These are phyloP conservation scores for Microcos paniculata DNA, from an alignment of 345 rosid species.

Conservation along the genomic window DNA sequence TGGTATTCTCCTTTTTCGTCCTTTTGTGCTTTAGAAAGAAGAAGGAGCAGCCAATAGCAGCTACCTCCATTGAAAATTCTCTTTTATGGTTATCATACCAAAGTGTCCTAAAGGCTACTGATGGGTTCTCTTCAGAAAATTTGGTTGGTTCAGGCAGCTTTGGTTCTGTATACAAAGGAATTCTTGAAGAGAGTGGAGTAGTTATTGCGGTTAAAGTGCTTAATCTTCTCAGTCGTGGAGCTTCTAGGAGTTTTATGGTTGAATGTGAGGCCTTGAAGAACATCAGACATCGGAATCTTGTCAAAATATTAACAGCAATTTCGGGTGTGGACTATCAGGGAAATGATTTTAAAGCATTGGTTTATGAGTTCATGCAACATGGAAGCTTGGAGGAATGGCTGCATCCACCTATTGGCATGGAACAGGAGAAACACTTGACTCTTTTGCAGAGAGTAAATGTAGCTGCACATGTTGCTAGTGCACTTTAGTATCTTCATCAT, in stretches of 20 bases:
- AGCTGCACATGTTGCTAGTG: slow-evolving; percentile 6
- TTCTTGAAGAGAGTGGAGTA: neutral
- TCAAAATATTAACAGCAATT: slow-evolving; percentile 27
- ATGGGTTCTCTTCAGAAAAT: slow-evolving; percentile 8
- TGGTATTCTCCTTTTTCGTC: neutral
- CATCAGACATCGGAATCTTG: slow-evolving; percentile 41
- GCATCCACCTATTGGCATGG: neutral
- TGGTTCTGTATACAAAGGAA: slow-evolving; percentile 19
- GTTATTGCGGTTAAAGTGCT: slow-evolving; percentile 35
- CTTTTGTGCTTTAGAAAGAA: neutral
- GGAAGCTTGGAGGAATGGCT: neutral
- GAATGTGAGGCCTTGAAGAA: slow-evolving; percentile 40
- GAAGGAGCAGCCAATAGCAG: neutral
- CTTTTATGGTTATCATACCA: neutral
- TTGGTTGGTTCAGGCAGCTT: slow-evolving; percentile 26
- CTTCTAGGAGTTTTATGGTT: slow-evolving; percentile 38
- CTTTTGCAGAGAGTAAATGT: neutral
- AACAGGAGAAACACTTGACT: neutral
- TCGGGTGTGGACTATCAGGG: neutral
- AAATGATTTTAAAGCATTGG: neutral
- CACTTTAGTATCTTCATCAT: slow-evolving; percentile 23
- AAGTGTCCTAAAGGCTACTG: neutral
- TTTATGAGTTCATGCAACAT: neutral
- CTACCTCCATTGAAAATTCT: neutral
- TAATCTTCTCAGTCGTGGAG: slow-evolving; percentile 36